Base-by-base conservation (phyloP, 1,139 yeast genomes). In the Casaregolazyma lundiana region DNA sequence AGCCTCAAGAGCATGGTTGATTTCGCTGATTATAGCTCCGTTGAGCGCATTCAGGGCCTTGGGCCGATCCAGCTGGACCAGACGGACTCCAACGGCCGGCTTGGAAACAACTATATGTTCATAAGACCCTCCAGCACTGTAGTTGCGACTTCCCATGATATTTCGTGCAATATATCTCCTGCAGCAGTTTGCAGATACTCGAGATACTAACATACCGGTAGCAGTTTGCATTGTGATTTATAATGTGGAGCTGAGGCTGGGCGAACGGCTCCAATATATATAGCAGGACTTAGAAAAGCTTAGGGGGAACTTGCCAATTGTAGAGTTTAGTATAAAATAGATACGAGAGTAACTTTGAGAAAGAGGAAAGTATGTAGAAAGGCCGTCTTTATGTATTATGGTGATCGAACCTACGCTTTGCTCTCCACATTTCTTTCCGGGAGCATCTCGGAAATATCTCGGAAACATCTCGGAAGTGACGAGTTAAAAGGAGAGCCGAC, bases 1-100 rank as follows among this genome's bases (percentile, higher is more conserved):
- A 9, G 57, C 60, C 13, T 42, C 40, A 40, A 75, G 56, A 4
- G 76, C 78, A 9, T 59, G 59, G 55, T 72, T 63, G 17, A 75
- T 57, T 53, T 75, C 79, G 7, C 38, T 46, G 49, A 74, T 62
- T 17, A 75, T 75, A 2, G 67, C 74, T 2, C 77, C 73, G 58
- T 70, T 75, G 56, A 83, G 70, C 7, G 90, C 87, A 62, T 84
- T 84, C 54, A 83, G 73, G 40, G 79, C 80, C 54, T 71, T 68
- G 32, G 90, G 88, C 39, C 84, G 70, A 66, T 83, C 80, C 49
- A 83, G 65, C 20, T 82, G 77, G 54, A 83, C 77, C 48, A 67
- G 66, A 1, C 70, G 60, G 13, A 74, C 78, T 13, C 75, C 75
- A 1, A 61, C 50, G 1, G 62, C 59, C 6, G 77, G 77, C 43